Percentiles rank a stretch among this genome's conserved stretches.
phyloP scores from a whole-genome alignment of 2,329 filamentous ascomycete genomes.

The Thermochaetoides dissita region DNA sequence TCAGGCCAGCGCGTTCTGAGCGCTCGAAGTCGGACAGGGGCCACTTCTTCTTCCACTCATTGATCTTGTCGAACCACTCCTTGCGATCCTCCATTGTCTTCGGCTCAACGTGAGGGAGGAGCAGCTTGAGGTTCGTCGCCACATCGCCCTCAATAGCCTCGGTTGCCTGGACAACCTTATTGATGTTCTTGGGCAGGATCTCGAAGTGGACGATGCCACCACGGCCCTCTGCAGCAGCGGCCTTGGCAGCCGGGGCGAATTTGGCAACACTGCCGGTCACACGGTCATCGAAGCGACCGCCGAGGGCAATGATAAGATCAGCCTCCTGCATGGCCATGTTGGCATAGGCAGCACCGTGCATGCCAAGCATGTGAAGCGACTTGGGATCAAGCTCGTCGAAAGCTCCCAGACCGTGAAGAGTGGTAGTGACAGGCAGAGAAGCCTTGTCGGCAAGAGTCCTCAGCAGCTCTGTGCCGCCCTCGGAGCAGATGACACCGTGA shows the following conservation, averaged over 20 bases:
- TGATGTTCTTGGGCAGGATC: slow-evolving; percentile 99
- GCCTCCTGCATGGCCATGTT: slow-evolving; percentile 98
- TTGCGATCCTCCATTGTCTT: slow-evolving; percentile 51
- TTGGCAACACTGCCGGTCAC: slow-evolving; percentile 70
- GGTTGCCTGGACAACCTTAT: slow-evolving; percentile 95
- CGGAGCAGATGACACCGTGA: slow-evolving; percentile 68
- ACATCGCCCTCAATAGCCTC: slow-evolving; percentile 93
- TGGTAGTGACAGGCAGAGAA: slow-evolving; percentile 88
- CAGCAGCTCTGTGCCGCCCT: slow-evolving; percentile 65
- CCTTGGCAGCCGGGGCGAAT: slow-evolving; percentile 79
- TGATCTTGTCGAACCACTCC: slow-evolving; percentile 84
- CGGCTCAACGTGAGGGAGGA: slow-evolving; percentile 58
- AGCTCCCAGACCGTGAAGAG: slow-evolving; percentile 80
- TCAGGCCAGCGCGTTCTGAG: slow-evolving; percentile 59
- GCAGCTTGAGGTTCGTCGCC: slow-evolving; percentile 57
- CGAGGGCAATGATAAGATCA: slow-evolving; percentile 88
- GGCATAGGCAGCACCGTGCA: slow-evolving; percentile 94
- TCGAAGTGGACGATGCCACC: slow-evolving; percentile 97
- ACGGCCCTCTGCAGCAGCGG: slow-evolving; percentile 68
- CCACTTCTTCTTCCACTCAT: slow-evolving; percentile 82
- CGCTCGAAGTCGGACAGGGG: slow-evolving; percentile 71
- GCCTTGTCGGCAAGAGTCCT: slow-evolving; percentile 82
- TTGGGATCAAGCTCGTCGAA: slow-evolving; percentile 91
- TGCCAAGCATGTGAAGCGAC: slow-evolving; percentile 94
- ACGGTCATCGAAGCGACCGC: slow-evolving; percentile 90